Conservation (phyloP, 306 rosid species). For the Acacia crassicarpa region DNA sequence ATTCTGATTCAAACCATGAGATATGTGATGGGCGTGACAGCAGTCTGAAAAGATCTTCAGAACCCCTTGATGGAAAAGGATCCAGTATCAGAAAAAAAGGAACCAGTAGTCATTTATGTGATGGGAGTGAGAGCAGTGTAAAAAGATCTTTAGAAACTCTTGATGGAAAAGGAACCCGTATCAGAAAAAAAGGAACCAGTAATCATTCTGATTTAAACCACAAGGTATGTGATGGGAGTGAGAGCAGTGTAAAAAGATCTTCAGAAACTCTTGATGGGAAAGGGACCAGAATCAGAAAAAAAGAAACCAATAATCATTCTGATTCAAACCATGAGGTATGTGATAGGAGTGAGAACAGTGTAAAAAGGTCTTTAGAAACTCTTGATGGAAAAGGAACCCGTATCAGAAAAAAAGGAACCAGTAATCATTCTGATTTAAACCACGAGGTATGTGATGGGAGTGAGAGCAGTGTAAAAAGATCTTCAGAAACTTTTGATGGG, state of each 20-base stretch:
- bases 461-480: slow-evolving; percentile 9
- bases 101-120: background rate
- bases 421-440: slow-evolving; percentile 12
- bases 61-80: slow-evolving; percentile 18
- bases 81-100: background rate
- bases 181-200: background rate
- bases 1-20: background rate
- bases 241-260: slow-evolving; percentile 14
- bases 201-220: slow-evolving; percentile 2
- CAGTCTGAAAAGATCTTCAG: background rate
- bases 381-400: slow-evolving; percentile 9
- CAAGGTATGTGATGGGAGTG: slow-evolving; percentile 19
- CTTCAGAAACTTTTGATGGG: slow-evolving; percentile 11
- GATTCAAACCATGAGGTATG: background rate
- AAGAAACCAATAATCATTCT: background rate
- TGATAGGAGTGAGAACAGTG: slow-evolving; percentile 29
- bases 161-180: slow-evolving; percentile 7
- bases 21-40: slow-evolving; percentile 23
- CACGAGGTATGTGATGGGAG: slow-evolving; percentile 13
- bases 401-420: background rate
- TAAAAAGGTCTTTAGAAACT: background rate
- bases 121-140: slow-evolving; percentile 29
- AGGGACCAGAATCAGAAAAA: background rate
- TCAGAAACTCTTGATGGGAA: slow-evolving; percentile 13
- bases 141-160: background rate